Evolutionary conservation across 2,329 filamentous ascomycete species (phyloP), one percentile per base, ranked within the genome.

Genomic region (Colletotrichum abscissum): DNA sequence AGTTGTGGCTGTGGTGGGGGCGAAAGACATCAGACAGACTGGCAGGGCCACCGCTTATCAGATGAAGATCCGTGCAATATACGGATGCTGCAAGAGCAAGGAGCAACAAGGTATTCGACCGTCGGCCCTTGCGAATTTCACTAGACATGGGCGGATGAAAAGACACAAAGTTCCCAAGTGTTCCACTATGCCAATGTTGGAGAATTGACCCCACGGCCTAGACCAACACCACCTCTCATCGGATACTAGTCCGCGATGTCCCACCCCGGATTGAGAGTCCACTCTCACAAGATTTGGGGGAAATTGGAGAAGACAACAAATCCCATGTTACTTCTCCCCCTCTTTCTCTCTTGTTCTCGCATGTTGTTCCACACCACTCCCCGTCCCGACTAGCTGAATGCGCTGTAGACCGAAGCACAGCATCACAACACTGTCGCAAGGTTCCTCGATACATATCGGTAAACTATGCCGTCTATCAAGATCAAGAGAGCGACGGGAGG

Each of bases 31-130:
- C 35, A 30, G 62, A 46, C 19, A 35, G 22, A 59, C 35, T 30
- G 55, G 30, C 19, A 35, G 22, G 67, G 12, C 67, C 60, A 55
- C 38, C 60, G 42, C 60, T 69, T 42, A 69, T 69, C 67, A 69
- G 67, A 69, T 65, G 60, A 54, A 69, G 54, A 19, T 66, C 62
- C 55, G 55, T 65, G 42, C 30, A 19, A 19, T 46, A 5, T 46
- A 22, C 30, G 26, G 35, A 24, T 42, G 22, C 54, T 59, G 38
- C 55, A 70, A 58, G 52, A 42, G 11, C 67, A 64, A 28, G 59
- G 38, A 52, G 35, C 9, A 55, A 28, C 33, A 19, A 24, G n/a
- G 46, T 46, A 26, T 54, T 46, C 19, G 33, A 65, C 52, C 16
- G 16, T 11, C 54, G 26, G 38, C 12, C 19, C 28, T 49, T 28